Conservation (phyloP, 768 basidiomycete species). For the Crepidotus variabilis region DNA sequence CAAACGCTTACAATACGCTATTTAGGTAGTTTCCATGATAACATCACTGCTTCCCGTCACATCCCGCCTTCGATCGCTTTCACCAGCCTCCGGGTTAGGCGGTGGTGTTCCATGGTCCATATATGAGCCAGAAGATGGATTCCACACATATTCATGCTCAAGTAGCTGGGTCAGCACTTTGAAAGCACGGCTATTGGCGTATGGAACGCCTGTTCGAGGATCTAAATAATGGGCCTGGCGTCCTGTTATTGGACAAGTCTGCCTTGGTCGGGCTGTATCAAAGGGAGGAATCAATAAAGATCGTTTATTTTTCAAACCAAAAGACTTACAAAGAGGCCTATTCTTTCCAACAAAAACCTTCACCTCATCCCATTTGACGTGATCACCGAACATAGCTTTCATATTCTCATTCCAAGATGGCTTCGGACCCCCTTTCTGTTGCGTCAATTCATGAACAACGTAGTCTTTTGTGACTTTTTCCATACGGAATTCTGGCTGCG, state of each 20-base stretch:
- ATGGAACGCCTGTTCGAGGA: slow-evolving; percentile 77
- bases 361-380: slow-evolving; percentile 76
- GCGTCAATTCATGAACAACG: slow-evolving; percentile 60
- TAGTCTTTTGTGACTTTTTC: slow-evolving; percentile 67
- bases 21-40: too few species aligned
- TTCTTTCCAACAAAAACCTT: slow-evolving; percentile 61
- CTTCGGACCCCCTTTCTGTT: slow-evolving; percentile 40
- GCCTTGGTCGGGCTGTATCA: slow-evolving; percentile 56
- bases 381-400: slow-evolving; percentile 80
- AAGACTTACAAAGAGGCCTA: slow-evolving; percentile 55
- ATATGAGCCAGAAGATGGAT: slow-evolving; percentile 39
- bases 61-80: background rate
- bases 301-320: background rate
- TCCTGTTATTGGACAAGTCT: slow-evolving; percentile 77
- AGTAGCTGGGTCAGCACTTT: slow-evolving; percentile 57
- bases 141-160: slow-evolving; percentile 71
- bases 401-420: slow-evolving; percentile 73
- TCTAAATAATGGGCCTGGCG: slow-evolving; percentile 73
- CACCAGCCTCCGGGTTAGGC: background rate
- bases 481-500: slow-evolving; percentile 30
- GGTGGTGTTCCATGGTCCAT: slow-evolving; percentile 24
- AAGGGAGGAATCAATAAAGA: slow-evolving; percentile 2
- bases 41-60: too few species aligned
- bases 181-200: slow-evolving; percentile 67
- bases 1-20: too few species aligned